Evolutionary conservation across 306 rosid genomes (phyloP).

Genomic region (Ziziphus jujuba): DNA sequence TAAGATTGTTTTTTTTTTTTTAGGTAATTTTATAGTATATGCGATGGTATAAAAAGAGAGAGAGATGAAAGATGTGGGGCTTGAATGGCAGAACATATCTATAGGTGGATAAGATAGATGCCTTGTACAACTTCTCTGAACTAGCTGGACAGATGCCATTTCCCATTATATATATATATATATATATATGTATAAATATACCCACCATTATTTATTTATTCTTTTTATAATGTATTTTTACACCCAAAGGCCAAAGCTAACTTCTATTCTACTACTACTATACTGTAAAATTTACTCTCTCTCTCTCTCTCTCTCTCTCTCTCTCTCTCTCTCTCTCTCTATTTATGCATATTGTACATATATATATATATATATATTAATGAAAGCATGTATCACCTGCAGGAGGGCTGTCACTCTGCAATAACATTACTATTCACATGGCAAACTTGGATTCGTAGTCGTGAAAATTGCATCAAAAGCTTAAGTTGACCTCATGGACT

Average conservation of each 20-base stretch:
- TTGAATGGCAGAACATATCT: constrained; percentile 39
- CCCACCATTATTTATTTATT: constrained; percentile 27
- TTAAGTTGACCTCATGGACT: too few species aligned
- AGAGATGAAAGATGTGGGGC: constrained; percentile 25
- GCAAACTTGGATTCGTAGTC: background rate
- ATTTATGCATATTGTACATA: too few species aligned
- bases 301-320: background rate
- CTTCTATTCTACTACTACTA: constrained; percentile 35
- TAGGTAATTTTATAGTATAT: too few species aligned
- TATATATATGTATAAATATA: too few species aligned
- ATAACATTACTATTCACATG: background rate
- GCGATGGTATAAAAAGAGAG: background rate
- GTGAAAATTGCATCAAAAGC: background rate
- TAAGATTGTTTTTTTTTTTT: too few species aligned
- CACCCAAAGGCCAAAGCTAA: too few species aligned
- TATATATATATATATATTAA: background rate
- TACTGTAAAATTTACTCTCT: background rate
- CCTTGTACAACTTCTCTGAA: constrained; percentile 39
- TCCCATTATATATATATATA: too few species aligned
- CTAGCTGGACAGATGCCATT: constrained; percentile 53
- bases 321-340: background rate
- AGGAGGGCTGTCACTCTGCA: background rate
- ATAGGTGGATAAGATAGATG: constrained; percentile 50
- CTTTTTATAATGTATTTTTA: constrained; percentile 42
- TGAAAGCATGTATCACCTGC: constrained; percentile 6